Conservation (phyloP, 1,139 yeast genomes). For the Suzukiozyma palmioleophila region DNA sequence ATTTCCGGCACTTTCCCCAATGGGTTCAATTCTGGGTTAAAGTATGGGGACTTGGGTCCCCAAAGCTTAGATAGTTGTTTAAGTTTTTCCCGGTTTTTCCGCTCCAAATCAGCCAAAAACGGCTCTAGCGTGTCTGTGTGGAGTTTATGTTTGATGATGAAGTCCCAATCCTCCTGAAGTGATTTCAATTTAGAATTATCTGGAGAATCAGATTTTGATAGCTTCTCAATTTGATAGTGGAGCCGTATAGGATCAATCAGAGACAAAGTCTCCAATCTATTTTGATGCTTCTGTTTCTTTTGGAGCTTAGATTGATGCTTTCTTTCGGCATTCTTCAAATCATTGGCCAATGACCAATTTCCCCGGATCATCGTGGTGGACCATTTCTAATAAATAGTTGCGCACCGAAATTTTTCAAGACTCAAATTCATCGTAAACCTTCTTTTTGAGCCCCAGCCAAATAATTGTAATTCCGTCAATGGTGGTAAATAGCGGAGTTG, state of each 20-base stretch:
- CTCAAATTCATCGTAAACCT: not conserved
- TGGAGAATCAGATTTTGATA: conserved; percentile 15
- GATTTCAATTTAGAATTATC: conserved; percentile 17
- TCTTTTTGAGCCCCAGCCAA: not conserved
- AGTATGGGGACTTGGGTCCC: conserved; percentile 38
- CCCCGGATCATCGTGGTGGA: conserved; percentile 33
- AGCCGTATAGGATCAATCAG: conserved; percentile 32
- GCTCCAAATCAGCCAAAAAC: conserved; percentile 17
- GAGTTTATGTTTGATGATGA: conserved; percentile 29
- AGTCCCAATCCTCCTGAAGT: conserved; percentile 39
- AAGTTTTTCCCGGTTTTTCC: conserved; percentile 12
- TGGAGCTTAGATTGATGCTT: conserved; percentile 35
- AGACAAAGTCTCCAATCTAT: conserved; percentile 22
- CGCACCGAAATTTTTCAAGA: not conserved
- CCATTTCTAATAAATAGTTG: not conserved
- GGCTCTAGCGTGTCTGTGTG: conserved; percentile 26
- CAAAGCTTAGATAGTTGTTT: conserved; percentile 26
- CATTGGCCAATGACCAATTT: conserved; percentile 41
- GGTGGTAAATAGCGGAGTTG: not conserved
- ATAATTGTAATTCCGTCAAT: not conserved
- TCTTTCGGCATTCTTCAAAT: conserved; percentile 35
- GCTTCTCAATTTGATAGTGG: conserved; percentile 24
- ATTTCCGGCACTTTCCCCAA: conserved; percentile 37
- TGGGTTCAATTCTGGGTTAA: conserved; percentile 46
- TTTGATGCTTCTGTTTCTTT: conserved; percentile 34